Evolutionary conservation across 345 rosid genomes (phyloP), one percentile per base, ranked within the genome.

Genomic region (Eucalyptus albens): DNA sequence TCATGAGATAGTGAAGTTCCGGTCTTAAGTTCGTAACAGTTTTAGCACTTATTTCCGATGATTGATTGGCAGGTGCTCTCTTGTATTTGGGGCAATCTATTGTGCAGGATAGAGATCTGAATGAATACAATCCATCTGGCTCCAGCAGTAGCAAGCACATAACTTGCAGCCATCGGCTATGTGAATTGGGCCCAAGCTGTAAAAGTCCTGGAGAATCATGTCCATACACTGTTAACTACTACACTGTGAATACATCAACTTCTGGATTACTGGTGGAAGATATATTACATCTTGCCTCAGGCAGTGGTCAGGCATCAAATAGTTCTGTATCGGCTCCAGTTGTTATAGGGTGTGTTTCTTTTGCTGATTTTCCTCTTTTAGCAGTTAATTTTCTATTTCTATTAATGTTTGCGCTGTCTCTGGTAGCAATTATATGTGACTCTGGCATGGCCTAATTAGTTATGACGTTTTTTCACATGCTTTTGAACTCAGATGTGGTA

Each of bases 51-150:
- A 94, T 95, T 94, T 95, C 94, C 93, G 69, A 93, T 93, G 95
- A 96, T 97, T 96, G 99, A 97, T 97, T 97, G 98, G 97, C 98
- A 96, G 98, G 97, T 97, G 98, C 97, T 95, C 96, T 97, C 92
- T 94, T 94, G 89, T 96, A 90, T 96, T 93, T 96, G 97, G 99
- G 94, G 97, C 97, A 96, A 90, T 94, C 94, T 97, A 93, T 96
- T 96, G 93, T 96, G 98, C 99, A 96, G 99, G 98, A 96, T 91
- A 95, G 92, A 93, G 98, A 96, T 92, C 86, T 97, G 80, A 95
- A 92, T 88, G 97, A 96, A 93, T 97, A 96, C 87, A 92, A 88
- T 89, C 99, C 97, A 88, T 94, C 99, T 49, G 90, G 87, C 81
- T 97, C 98, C 60, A 96, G 94, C 91, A 93, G 95, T 87, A 96